Evolutionary conservation across 108 stramenopile species (phyloP).

Genomic region (Cyclostephanos invisitatus): DNA sequence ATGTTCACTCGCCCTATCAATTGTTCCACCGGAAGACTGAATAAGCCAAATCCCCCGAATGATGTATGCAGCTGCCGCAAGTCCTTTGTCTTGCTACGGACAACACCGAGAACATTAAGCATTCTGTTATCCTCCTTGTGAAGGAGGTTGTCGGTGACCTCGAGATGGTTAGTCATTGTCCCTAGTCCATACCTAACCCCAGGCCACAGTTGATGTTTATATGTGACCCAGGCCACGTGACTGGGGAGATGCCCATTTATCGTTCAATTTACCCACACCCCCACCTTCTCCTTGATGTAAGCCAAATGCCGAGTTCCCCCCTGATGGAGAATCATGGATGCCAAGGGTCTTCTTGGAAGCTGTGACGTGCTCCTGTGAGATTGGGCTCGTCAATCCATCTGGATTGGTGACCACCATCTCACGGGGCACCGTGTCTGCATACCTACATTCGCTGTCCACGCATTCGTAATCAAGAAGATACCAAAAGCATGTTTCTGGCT

Average conservation of each 20-base stretch:
- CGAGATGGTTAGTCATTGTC: background rate
- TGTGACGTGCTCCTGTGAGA: background rate
- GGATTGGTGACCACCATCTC: background rate
- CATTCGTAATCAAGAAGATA: too few species aligned
- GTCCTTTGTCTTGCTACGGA: background rate
- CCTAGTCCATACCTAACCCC: background rate
- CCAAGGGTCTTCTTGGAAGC: background rate
- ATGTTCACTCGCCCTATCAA: slow-evolving; percentile 4
- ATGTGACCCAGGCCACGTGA: background rate
- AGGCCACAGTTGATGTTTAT: background rate
- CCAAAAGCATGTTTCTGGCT: too few species aligned
- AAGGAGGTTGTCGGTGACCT: background rate
- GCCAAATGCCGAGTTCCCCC: background rate
- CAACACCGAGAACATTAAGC: slow-evolving; percentile 11
- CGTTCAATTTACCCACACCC: background rate
- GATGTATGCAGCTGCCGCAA: slow-evolving; percentile 10
- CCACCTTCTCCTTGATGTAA: background rate
- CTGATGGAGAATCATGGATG: background rate
- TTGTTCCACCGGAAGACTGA: slow-evolving; percentile 3
- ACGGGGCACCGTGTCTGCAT: background rate
- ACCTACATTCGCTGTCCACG: background rate
- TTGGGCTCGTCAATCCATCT: background rate
- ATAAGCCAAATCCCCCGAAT: slow-evolving; percentile 14
- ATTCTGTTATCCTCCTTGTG: background rate
- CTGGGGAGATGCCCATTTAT: background rate